Base-by-base conservation (phyloP, 2,329 filamentous ascomycete genomes). In the Tolypocladium endophyticum region DNA sequence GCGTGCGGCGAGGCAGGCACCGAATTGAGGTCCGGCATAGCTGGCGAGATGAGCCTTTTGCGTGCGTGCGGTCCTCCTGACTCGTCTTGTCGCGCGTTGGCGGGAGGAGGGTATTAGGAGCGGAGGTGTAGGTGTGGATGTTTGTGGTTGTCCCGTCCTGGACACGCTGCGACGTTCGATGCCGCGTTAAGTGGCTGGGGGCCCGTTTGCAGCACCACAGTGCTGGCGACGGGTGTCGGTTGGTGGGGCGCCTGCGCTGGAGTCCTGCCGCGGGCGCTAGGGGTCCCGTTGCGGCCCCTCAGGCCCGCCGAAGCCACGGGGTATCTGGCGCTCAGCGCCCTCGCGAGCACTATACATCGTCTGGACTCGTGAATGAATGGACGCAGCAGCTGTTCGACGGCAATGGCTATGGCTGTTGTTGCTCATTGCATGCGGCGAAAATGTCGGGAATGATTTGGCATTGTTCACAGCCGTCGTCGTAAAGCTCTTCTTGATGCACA, bases 11-110 rank as follows among this genome's bases (percentile, higher is more conserved):
- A 81, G 9, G 78, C 71, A 47, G 81, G 79, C 16, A 84, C 79
- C 23, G 79, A 79, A 72, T 84, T 83, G 64, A 84, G 76, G 64
- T 84, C 81, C 30, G 79, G 80, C 80, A 82, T 83, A 11, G 20
- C 50, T n/a, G 5, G 50, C 28, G 50, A 35, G 50, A 53, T 53
- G 28, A 9, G 30, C 9, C 30, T 20, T 18, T 5, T 52, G 47
- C 47, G 25, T 20, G 25, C 47, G 25, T 33, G 47, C 25, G 25
- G 16, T 52, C 25, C 25, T 20, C 47, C 25, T 11, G 47, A 2
- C 16, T 20, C 28, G 47, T 30, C 18, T 52, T 52, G 47, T 33
- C 18, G 47, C 25, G 47, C 16, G 25, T 8, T 30, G 16, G 47
- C 47, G 11, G 47, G 47, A 16, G 47, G 18, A 9, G 30, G 20